Evolutionary conservation across 106 monocot genomes (phyloP).

Genomic region (Dioscorea dumetorum): DNA sequence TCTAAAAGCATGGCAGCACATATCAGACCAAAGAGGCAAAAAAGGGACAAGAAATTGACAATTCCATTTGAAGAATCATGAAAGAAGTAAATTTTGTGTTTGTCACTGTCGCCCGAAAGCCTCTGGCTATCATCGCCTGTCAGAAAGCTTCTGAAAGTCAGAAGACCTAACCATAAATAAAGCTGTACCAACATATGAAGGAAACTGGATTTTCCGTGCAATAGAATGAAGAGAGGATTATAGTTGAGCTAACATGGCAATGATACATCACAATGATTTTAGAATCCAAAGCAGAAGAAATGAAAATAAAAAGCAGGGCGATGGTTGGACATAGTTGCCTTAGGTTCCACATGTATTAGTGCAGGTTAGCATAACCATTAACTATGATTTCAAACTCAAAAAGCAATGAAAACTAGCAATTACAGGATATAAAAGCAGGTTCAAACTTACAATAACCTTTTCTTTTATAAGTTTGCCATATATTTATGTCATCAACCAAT

Average conservation of each 20-base stretch:
- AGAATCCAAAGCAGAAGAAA: not conserved
- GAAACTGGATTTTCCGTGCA: too few relatives aligned
- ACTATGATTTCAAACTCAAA: too few relatives aligned
- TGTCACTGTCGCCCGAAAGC: conserved; percentile 72
- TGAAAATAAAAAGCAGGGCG: not conserved
- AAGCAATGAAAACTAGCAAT: too few relatives aligned
- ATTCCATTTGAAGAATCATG: conserved; percentile 34
- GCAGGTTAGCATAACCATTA: not conserved
- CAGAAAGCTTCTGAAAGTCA: not conserved
- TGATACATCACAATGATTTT: not conserved
- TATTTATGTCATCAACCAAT: too few relatives aligned
- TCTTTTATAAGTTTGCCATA: too few relatives aligned
- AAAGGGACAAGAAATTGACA: conserved; percentile 42
- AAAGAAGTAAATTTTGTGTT: conserved; percentile 76
- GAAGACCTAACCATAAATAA: not conserved
- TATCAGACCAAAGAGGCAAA: conserved; percentile 53
- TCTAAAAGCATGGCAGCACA: conserved; percentile 55
- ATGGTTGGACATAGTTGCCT: not conserved
- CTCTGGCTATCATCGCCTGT: conserved; percentile 96
- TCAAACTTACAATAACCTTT: too few relatives aligned
- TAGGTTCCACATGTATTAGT: too few relatives aligned
- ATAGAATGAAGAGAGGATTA: not conserved
- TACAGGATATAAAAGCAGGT: too few relatives aligned
- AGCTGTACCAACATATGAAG: too few relatives aligned
- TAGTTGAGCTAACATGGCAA: not conserved